Evolutionary conservation across 352 stramenopile species (phyloP).

Genomic region (Phytophthora litchii): DNA sequence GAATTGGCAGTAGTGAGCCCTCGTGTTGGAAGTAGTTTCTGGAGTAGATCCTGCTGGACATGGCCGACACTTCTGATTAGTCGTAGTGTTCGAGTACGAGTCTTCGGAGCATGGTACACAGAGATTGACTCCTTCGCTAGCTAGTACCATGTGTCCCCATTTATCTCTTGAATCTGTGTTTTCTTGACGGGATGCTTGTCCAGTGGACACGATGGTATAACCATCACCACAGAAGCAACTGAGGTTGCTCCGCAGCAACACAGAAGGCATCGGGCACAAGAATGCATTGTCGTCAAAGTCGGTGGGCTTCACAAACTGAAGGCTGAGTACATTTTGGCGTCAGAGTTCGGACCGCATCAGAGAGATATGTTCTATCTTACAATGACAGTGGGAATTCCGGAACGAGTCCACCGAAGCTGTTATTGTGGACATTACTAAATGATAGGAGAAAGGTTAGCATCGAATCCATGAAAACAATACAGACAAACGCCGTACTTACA

Average conservation of each 20-base stretch:
- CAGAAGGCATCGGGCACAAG: conserved; percentile 19
- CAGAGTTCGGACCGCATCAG: neutral
- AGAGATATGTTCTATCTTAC: conserved; percentile 25
- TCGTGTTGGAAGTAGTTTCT: neutral
- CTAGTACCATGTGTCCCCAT: conserved; percentile 6
- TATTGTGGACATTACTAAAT: conserved; percentile 42
- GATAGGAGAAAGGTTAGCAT: conserved; percentile 3
- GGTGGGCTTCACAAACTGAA: conserved; percentile 13
- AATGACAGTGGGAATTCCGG: conserved; percentile 30
- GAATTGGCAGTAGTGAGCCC: conserved; percentile 25
- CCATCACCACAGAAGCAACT: conserved; percentile 44
- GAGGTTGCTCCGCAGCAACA: conserved; percentile 28
- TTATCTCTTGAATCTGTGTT: neutral
- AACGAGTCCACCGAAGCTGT: conserved; percentile 36
- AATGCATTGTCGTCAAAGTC: conserved; percentile 29
- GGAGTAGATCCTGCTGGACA: conserved; percentile 41
- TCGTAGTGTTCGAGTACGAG: conserved; percentile 55
- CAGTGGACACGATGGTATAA: conserved; percentile 12
- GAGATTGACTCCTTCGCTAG: conserved; percentile 14
- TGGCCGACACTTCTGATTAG: conserved; percentile 40
- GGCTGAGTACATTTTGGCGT: conserved; percentile 11
- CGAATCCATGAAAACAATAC: neutral
- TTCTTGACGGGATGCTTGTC: neutral
- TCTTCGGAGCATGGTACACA: conserved; percentile 46
- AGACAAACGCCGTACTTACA: conserved; percentile 42